Percentiles rank a stretch among this genome's conserved stretches.
These are phyloP conservation scores for Filobasidium floriforme DNA, from an alignment of 768 basidiomycete genomes.

Conservation along the genomic window DNA sequence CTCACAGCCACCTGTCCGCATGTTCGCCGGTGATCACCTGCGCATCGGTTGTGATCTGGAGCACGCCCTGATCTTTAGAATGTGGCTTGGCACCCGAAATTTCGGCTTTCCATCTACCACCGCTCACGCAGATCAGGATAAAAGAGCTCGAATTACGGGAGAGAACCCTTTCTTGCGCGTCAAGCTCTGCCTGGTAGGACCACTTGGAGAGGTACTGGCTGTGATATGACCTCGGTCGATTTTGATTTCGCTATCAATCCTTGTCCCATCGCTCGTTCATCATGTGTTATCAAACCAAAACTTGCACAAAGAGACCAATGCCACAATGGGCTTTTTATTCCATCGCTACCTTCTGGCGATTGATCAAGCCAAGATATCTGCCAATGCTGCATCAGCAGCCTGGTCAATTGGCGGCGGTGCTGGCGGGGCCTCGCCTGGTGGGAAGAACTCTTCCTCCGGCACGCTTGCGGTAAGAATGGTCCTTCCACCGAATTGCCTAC, in stretches of 20 bases:
- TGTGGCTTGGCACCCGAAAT: background rate
- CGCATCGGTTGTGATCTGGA: conserved; percentile 4
- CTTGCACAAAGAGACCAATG: background rate
- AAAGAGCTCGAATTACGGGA: background rate
- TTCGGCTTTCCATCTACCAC: background rate
- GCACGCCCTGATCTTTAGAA: conserved; percentile 3
- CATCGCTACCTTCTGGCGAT: background rate
- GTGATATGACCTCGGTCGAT: background rate
- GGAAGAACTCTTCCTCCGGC: conserved; percentile 43
- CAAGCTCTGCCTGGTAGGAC: conserved; percentile 1
- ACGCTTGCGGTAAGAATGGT: conserved; percentile 43
- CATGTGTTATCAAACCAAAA: background rate
- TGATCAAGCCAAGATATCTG: conserved; percentile 35
- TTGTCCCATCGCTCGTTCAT: background rate
- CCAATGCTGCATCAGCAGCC: conserved; percentile 39
- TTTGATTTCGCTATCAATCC: too few species aligned
- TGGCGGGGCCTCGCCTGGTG: conserved; percentile 37
- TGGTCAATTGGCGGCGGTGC: conserved; percentile 41
- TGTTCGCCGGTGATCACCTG: background rate
- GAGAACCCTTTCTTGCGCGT: conserved; percentile 5
- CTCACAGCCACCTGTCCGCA: background rate
- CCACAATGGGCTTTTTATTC: background rate
- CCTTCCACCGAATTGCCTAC: conserved; percentile 44
- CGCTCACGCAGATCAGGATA: background rate
- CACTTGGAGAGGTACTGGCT: conserved; percentile 1